Base-by-base conservation (phyloP, 805 yeast genomes). In the Saccharomycopsis sp. region DNA sequence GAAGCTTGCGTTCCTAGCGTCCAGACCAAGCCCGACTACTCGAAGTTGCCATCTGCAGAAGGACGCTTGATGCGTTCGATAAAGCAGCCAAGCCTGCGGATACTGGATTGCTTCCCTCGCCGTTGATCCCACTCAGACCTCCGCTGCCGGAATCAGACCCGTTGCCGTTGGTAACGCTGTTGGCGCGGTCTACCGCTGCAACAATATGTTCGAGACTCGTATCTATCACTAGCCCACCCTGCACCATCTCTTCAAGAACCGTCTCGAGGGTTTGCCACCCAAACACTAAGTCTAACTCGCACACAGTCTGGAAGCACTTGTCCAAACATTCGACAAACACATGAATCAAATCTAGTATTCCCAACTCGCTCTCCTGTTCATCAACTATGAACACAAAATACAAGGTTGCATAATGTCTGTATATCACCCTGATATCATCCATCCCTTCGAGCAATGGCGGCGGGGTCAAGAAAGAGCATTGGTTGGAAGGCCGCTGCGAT, bases 181-280 rank as follows among this genome's bases (percentile, higher is more conserved):
- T 82, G 34, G 88, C 86, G 52, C 81, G 87, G 70, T 88, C 96
- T 9, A 88, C 88, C 0, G 94, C 89, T 14, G 60, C 83, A 3
- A 94, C 97, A 40, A 94, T 91, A 60, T 86, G 82, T 24, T 74
- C 67, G 20, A 91, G 89, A 64, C 85, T 89, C 1, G 98, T 91
- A 68, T 94, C 99, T 41, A 94, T 88, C 7, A 94, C 99, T 95
- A 94, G 86, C 0, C 99, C 99, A 24, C 98, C 99, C 69, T 94
- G 98, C 0, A 94, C 85, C 37, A 94, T 87, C 66, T 94, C 98
- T 65, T 86, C 94, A 53, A 91, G 71, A 1, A 92, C 97, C 1
- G 96, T 86, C 68, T 92, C 95, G 34, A 92, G 74, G 3, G 91
- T 95, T 71, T 94, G 97, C 98, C 99, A 94, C 16, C 97, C 97